Percentiles rank a stretch among this genome's conserved stretches.
phyloP scores from a whole-genome alignment of 805 yeast species.

The Maudiozyma serrabonitensis region DNA sequence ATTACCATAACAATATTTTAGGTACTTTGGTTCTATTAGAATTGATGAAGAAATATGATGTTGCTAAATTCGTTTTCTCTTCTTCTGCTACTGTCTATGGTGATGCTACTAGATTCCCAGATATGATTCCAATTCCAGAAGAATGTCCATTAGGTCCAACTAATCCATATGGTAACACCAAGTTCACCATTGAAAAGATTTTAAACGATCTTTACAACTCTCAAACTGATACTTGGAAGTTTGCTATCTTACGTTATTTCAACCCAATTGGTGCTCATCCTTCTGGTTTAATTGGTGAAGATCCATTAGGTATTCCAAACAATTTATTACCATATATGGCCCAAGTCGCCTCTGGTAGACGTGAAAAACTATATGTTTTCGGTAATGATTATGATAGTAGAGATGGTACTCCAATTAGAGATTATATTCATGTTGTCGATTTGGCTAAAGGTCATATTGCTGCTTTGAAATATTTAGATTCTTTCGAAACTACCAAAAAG shows the following conservation, averaged over 20 bases:
- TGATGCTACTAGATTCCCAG: slow-evolving; percentile 41
- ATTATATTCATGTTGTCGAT: slow-evolving; percentile 74
- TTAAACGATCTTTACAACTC: slow-evolving; percentile 44
- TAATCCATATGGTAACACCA: slow-evolving; percentile 71
- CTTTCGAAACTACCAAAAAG: slow-evolving; percentile 13
- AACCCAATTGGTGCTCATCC: slow-evolving; percentile 86
- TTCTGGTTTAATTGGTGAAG: slow-evolving; percentile 71
- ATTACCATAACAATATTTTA: slow-evolving; percentile 57
- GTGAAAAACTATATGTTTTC: slow-evolving; percentile 56
- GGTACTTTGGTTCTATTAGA: slow-evolving; percentile 55
- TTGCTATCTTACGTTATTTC: slow-evolving; percentile 66
- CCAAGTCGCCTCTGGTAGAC: slow-evolving; percentile 66
- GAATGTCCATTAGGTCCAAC: slow-evolving; percentile 66
- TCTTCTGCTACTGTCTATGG: slow-evolving; percentile 82
- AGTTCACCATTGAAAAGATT: slow-evolving; percentile 53
- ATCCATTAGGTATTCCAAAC: slow-evolving; percentile 69
- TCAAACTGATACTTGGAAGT: slow-evolving; percentile 33
- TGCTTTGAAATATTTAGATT: slow-evolving; percentile 47
- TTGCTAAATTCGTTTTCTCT: slow-evolving; percentile 54
- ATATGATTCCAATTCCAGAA: slow-evolving; percentile 74
- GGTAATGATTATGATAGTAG: slow-evolving; percentile 63
- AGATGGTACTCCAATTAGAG: slow-evolving; percentile 77
- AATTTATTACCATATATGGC: slow-evolving; percentile 67
- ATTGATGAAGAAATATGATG: slow-evolving; percentile 38
- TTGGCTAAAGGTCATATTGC: slow-evolving; percentile 70